A percentile compares a stretch with the other conserved stretches of the same genome.
These are phyloP conservation scores for Sporothrix schenckii DNA, from an alignment of 2,329 filamentous ascomycete genomes.

Conservation along the genomic window DNA sequence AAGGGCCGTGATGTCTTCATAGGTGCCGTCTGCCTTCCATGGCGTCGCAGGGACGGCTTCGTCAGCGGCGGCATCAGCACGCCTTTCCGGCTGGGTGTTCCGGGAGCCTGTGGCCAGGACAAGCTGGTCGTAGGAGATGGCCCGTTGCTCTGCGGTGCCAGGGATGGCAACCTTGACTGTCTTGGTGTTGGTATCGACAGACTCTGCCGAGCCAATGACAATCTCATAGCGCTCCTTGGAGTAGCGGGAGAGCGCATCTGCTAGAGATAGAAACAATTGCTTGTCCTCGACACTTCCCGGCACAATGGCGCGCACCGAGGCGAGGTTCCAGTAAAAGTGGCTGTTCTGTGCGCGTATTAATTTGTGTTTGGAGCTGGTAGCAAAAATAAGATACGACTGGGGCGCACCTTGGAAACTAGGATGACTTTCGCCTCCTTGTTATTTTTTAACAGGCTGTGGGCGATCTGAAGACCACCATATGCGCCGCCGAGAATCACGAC, in stretches of 20 bases:
- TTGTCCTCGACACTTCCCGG: conserved; percentile 55
- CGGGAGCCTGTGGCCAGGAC: conserved; percentile 61
- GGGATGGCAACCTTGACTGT: conserved; percentile 49
- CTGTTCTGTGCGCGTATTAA: conserved; percentile 48
- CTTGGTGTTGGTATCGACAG: conserved; percentile 48
- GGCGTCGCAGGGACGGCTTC: conserved; percentile 44
- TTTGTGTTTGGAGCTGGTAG: background rate
- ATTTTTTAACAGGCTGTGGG: conserved; percentile 58
- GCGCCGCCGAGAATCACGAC: conserved; percentile 60
- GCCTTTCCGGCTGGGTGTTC: conserved; percentile 16
- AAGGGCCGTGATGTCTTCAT: conserved; percentile 49
- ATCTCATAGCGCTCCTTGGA: conserved; percentile 54
- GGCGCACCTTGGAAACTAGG: conserved; percentile 57
- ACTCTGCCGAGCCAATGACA: conserved; percentile 54
- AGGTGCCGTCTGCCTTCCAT: conserved; percentile 56
- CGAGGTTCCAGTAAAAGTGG: conserved; percentile 63
- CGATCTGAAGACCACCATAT: conserved; percentile 56
- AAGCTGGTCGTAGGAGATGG: conserved; percentile 57
- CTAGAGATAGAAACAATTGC: conserved; percentile 55
- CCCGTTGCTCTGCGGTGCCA: conserved; percentile 40
- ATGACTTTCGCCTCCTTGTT: conserved; percentile 56
- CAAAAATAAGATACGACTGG: background rate
- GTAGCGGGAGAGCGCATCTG: conserved; percentile 55
- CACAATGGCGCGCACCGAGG: conserved; percentile 58
- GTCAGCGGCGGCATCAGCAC: conserved; percentile 40